Conservation (phyloP, 805 yeast species). For the Hanseniaspora guilliermondii region DNA sequence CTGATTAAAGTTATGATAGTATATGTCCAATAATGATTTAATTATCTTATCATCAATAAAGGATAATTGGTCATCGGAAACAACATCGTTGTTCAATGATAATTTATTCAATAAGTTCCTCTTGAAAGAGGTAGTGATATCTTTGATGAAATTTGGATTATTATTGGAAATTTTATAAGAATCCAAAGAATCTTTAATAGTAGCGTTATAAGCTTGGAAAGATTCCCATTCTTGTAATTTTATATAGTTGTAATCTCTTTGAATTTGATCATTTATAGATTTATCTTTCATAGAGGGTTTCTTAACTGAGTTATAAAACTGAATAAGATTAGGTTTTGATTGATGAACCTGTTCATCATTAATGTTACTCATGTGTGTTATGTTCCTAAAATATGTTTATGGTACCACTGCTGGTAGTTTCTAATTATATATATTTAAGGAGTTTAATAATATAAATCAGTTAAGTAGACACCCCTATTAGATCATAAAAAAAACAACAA, state of each 20-base stretch:
- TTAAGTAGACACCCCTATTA: too few species aligned
- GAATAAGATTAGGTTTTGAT: not conserved
- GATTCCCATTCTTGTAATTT: constrained; percentile 29
- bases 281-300: constrained; percentile 17
- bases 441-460: too few species aligned
- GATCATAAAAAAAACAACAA: too few species aligned
- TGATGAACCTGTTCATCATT: not conserved
- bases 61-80: not conserved
- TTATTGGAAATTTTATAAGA: not conserved
- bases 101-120: not conserved
- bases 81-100: not conserved
- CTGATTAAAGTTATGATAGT: not conserved
- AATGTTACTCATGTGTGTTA: not conserved
- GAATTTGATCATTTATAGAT: constrained; percentile 21
- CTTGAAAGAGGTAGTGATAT: not conserved
- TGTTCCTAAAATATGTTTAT: too few species aligned
- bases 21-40: not conserved
- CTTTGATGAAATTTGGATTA: not conserved
- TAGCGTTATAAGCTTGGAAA: constrained; percentile 25
- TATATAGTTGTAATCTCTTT: constrained; percentile 28
- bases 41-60: not conserved
- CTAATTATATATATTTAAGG: too few species aligned
- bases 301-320: constrained; percentile 17
- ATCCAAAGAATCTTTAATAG: constrained; percentile 6
- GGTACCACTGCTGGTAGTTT: too few species aligned